A percentile compares a stretch with the other conserved stretches of the same genome.
Conservation (phyloP, 2,329 filamentous ascomycete species). For the Lasiodiplodia sp. region DNA sequence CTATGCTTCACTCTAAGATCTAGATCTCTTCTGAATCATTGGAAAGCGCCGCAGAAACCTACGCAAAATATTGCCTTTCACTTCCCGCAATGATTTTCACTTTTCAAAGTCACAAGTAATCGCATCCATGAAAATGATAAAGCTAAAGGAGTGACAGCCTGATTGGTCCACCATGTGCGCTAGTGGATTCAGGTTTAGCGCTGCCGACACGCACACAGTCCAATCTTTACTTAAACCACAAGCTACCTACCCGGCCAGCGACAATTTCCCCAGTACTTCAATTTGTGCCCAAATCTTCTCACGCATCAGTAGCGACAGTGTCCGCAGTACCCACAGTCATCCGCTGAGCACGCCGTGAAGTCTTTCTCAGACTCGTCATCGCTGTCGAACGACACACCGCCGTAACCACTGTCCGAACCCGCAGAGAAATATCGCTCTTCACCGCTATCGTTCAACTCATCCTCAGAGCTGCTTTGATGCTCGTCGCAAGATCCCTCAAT, state of each 20-base stretch:
- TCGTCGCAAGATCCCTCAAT: background rate
- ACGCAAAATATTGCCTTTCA: no score
- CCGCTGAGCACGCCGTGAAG: conserved; percentile 46
- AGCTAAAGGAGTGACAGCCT: no score
- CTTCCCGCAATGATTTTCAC: no score
- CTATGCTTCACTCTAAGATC: no score
- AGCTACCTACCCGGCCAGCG: background rate
- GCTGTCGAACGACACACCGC: conserved; percentile 32
- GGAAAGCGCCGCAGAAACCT: no score
- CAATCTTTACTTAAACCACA: background rate
- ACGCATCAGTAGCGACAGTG: conserved; percentile 37
- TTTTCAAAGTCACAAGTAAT: no score
- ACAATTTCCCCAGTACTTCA: background rate
- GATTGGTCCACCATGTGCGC: background rate
- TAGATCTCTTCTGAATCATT: no score
- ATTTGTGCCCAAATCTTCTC: background rate
- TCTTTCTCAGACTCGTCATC: conserved; percentile 38
- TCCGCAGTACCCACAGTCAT: conserved; percentile 48
- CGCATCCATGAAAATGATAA: no score
- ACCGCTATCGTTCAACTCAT: background rate
- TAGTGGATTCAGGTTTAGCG: background rate
- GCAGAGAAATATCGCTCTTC: conserved; percentile 6
- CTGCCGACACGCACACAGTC: background rate
- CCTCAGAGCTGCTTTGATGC: background rate
- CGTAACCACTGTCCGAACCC: conserved; percentile 19